Percentiles rank a stretch among this genome's conserved stretches.
Conservation (phyloP, 441 rosid genomes). For the Erysimum cheiri region DNA sequence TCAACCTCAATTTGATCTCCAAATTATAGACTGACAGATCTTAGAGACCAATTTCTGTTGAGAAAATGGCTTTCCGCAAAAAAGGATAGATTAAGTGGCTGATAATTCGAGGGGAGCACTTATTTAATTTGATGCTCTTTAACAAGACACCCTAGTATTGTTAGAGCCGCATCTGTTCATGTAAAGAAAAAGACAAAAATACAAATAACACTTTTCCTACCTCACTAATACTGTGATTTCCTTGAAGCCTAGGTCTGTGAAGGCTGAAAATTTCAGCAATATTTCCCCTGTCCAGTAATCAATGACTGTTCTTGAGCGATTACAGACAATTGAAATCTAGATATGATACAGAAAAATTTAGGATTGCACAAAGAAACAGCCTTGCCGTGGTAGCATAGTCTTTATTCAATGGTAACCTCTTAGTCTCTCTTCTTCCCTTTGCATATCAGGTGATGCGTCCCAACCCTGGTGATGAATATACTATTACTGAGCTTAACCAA, state of each 20-base stretch:
- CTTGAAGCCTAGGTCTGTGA: constrained; percentile 16
- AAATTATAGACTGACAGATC: neutral
- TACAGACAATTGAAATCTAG: constrained; percentile 8
- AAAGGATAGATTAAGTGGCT: constrained; percentile 10
- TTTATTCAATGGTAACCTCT: constrained; percentile 6
- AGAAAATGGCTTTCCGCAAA: neutral
- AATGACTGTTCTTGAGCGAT: constrained; percentile 7
- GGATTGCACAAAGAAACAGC: neutral
- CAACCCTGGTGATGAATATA: constrained; percentile 74
- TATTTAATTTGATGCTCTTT: constrained; percentile 1
- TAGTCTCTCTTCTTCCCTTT: constrained; percentile 2
- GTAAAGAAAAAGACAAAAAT: neutral
- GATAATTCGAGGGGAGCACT: neutral
- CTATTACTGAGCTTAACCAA: constrained; percentile 70
- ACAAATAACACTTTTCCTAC: neutral
- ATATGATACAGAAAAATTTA: neutral
- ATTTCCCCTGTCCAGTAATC: neutral
- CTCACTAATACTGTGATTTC: constrained; percentile 13
- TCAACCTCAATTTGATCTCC: constrained; percentile 4
- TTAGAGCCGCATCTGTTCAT: constrained; percentile 1
- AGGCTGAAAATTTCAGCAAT: constrained; percentile 4
- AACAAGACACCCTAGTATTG: constrained; percentile 2
- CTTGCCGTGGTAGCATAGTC: neutral
- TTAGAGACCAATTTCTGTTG: constrained; percentile 8
- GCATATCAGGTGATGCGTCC: constrained; percentile 71